phyloP scores from a whole-genome alignment of 2,329 filamentous ascomycete species.

The Trichoderma polysporum region DNA sequence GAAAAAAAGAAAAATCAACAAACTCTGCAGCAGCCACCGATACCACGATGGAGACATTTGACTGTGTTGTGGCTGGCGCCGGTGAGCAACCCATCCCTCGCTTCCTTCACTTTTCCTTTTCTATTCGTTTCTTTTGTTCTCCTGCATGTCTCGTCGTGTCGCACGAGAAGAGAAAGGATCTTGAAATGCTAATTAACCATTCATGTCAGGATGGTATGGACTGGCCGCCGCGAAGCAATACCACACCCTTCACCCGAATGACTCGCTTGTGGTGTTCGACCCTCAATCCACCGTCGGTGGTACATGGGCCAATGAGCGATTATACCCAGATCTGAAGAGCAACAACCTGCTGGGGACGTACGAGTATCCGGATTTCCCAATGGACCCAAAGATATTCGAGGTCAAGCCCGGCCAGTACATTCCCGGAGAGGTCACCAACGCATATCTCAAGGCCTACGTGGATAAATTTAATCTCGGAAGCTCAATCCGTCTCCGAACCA shows the following conservation, averaged over 20 bases:
- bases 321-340: slow-evolving; percentile 68
- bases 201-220: slow-evolving; percentile 44
- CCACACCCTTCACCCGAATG: slow-evolving; percentile 56
- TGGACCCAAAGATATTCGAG: slow-evolving; percentile 55
- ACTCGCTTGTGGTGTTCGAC: slow-evolving; percentile 59
- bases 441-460: slow-evolving; percentile 49
- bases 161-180: neutral
- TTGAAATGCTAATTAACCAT: neutral
- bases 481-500: slow-evolving; percentile 41
- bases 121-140: neutral
- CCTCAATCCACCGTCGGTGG: slow-evolving; percentile 60
- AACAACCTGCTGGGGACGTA: slow-evolving; percentile 75
- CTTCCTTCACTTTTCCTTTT: neutral
- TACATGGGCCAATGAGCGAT: slow-evolving; percentile 65
- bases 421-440: slow-evolving; percentile 46
- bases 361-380: slow-evolving; percentile 72
- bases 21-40: neutral
- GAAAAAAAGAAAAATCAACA: neutral
- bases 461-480: slow-evolving; percentile 43
- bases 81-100: slow-evolving; percentile 41
- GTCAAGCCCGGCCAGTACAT: slow-evolving; percentile 48
- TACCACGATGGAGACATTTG: slow-evolving; percentile 42
- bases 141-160: neutral
- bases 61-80: slow-evolving; percentile 52
- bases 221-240: slow-evolving; percentile 62